These are phyloP conservation scores for Plasmopara muralis DNA, from an alignment of 352 stramenopile genomes.

Conservation along the genomic window DNA sequence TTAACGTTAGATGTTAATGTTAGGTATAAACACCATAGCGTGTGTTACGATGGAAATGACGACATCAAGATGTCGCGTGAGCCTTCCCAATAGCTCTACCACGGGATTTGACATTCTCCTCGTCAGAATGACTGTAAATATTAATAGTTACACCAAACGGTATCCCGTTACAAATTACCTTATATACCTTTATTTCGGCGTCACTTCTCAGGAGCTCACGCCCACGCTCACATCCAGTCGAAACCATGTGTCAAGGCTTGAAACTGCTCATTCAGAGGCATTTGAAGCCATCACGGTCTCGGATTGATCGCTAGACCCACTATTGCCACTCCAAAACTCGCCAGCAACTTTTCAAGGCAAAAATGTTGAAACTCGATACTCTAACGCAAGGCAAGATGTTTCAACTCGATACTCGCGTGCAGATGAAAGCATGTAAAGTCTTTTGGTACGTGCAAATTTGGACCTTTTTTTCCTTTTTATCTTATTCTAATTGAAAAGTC, in stretches of 20 bases:
- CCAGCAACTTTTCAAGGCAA: conserved; percentile 4
- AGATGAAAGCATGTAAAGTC: conserved; percentile 22
- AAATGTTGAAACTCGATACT: background rate
- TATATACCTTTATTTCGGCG: no score
- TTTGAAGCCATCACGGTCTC: background rate
- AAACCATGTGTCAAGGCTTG: conserved; percentile 16
- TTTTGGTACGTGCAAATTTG: conserved; percentile 16
- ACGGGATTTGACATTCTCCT: no score
- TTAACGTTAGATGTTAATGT: no score
- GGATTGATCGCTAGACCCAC: background rate
- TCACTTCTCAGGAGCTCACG: no score
- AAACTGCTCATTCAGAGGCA: conserved; percentile 10
- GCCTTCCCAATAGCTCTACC: no score
- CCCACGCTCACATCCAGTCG: conserved; percentile 4
- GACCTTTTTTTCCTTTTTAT: background rate
- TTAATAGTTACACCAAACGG: no score
- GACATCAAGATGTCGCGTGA: no score
- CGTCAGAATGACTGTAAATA: no score
- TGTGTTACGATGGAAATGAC: no score
- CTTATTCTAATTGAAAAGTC: background rate
- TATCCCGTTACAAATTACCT: no score
- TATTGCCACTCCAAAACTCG: conserved; percentile 11
- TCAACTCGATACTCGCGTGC: conserved; percentile 17
- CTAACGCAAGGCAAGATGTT: conserved; percentile 7
- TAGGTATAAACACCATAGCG: no score